phyloP scores from a whole-genome alignment of 352 stramenopile species.

The Thalassiosira mediterranea region DNA sequence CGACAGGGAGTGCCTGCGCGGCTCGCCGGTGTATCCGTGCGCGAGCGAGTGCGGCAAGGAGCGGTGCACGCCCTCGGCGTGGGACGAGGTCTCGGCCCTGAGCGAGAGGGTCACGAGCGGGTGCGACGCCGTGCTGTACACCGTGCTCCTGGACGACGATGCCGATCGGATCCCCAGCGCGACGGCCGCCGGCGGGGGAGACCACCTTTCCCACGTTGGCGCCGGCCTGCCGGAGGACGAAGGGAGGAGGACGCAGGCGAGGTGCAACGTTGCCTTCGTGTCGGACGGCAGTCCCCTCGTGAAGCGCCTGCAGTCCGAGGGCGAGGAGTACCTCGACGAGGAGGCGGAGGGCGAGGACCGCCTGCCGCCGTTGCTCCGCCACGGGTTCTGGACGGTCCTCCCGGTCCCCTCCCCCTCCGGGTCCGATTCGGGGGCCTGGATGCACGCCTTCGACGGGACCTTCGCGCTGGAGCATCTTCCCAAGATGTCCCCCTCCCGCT shows the following conservation, averaged over 20 bases:
- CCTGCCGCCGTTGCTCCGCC: slow-evolving; percentile 38
- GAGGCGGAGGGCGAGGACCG: not conserved
- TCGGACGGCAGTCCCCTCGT: slow-evolving; percentile 60
- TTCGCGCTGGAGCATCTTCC: slow-evolving; percentile 61
- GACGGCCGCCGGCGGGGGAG: slow-evolving; percentile 35
- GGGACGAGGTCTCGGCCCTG: slow-evolving; percentile 62
- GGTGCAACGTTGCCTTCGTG: slow-evolving; percentile 82
- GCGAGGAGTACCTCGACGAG: slow-evolving; percentile 41
- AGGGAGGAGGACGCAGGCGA: slow-evolving; percentile 21
- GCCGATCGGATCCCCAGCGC: slow-evolving; percentile 61
- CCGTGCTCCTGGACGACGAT: slow-evolving; percentile 63
- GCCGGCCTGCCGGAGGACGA: slow-evolving; percentile 36
- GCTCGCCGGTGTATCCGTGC: slow-evolving; percentile 74
- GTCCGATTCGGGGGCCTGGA: slow-evolving; percentile 4
- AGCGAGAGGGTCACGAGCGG: slow-evolving; percentile 56
- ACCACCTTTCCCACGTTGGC: slow-evolving; percentile 56
- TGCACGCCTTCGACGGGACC: slow-evolving; percentile 42
- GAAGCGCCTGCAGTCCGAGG: slow-evolving; percentile 35
- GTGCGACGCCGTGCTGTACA: slow-evolving; percentile 76
- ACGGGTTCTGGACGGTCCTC: slow-evolving; percentile 75
- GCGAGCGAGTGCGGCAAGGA: slow-evolving; percentile 71
- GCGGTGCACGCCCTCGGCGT: slow-evolving; percentile 66
- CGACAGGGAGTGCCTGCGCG: slow-evolving; percentile 75
- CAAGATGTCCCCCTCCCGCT: slow-evolving; percentile 75
- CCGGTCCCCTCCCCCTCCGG: slow-evolving; percentile 40